Evolutionary conservation across 2,329 filamentous ascomycete genomes (phyloP), one percentile per base, ranked within the genome.

Genomic region (Calonectria hongkongensis): DNA sequence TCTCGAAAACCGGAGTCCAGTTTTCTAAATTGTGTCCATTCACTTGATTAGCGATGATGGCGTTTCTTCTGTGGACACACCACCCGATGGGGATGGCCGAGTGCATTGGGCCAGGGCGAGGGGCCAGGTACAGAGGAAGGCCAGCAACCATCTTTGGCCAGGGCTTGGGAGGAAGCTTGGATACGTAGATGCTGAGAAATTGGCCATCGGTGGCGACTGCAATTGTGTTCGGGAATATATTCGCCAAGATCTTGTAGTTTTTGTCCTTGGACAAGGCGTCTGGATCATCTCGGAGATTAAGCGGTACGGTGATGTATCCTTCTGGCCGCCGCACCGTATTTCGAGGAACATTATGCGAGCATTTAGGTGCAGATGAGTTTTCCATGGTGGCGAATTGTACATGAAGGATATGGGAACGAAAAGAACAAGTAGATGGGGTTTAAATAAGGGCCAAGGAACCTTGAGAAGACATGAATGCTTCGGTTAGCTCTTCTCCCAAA

Each of bases 61-160:
- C 67, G 27, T 70, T 70, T 10, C 25, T 56, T 45, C 58, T 41
- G 3, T 63, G 47, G 13, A 39, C 48, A 33, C 27, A 18, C 36
- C 18, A 18, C 16, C 30, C 36, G 2, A 3, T 8, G 13, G 67
- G 67, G 25, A 69, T 63, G 45, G 47, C 56, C 8, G 8, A 43
- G 28, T 56, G 3, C 12, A 41, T 30, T 1, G 54, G 30, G 9
- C 45, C 9, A 10, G 28, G 2, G 7, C 16, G 3, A 45, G 47
- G 8, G 4, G 47, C 25, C n/a, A 69, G 25, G 28, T 69, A 64
- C 9, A 69, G 25, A 12, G 67, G 43, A 45, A 64, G 47, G 4
- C 67, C 58, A 16, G 33, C 67, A 43, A 70, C 39, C 18, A 27
- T 70, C 47, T 56, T 64, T 45, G 58, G 67, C 67, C 67, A 70